Percentiles rank a stretch among this genome's conserved stretches.
Evolutionary conservation across 306 rosid genomes (phyloP).

Genomic region (Dalbergia cochinchinensis): DNA sequence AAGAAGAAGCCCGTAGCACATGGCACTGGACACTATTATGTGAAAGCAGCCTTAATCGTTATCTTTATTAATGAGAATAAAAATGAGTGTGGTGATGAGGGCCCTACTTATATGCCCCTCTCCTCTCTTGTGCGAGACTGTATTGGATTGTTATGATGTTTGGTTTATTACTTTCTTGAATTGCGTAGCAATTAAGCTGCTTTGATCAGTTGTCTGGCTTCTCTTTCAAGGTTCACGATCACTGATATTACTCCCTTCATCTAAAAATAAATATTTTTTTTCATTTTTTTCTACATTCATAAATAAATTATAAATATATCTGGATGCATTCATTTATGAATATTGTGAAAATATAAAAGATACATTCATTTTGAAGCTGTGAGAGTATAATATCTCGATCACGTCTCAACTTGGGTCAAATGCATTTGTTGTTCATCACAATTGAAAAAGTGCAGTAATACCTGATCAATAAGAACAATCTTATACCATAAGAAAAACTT

Average conservation of each 20-base stretch:
- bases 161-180: background rate
- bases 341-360: too few species aligned
- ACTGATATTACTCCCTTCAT: too few species aligned
- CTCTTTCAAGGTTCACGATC: background rate
- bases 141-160: background rate
- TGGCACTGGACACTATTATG: background rate
- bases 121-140: background rate
- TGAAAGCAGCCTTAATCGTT: background rate
- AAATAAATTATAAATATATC: too few species aligned
- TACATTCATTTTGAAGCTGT: too few species aligned
- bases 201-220: background rate
- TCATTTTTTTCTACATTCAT: too few species aligned
- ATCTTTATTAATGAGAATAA: conserved; percentile 4
- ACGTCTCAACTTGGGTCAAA: background rate
- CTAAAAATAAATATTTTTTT: too few species aligned
- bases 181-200: background rate
- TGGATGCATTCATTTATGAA: too few species aligned
- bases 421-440: background rate
- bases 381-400: background rate
- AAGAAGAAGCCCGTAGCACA: background rate
- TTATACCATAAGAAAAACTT: too few species aligned
- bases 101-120: background rate
- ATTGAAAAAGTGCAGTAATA: background rate
- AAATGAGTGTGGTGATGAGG: background rate
- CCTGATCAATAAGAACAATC: too few species aligned